A percentile compares a stretch with the other conserved stretches of the same genome.
Conservation (phyloP, 306 rosid genomes). For the Vigna unguiculata region DNA sequence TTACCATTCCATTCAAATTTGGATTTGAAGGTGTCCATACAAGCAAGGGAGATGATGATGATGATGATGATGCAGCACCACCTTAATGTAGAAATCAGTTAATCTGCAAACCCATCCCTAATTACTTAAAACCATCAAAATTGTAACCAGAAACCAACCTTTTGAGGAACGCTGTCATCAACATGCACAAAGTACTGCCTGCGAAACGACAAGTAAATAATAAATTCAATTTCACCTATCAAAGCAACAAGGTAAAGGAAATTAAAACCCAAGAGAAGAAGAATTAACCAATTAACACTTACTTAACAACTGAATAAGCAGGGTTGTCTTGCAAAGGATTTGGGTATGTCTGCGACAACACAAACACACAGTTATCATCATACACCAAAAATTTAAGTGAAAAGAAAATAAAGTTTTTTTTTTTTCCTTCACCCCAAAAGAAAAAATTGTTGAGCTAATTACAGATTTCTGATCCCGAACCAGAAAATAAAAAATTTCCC, state of each 20-base stretch:
- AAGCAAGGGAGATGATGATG: slow-evolving; percentile 38
- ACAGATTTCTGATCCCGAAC: neutral
- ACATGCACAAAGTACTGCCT: slow-evolving; percentile 95
- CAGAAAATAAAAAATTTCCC: neutral
- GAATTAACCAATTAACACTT: slow-evolving; percentile 29
- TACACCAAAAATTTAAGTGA: neutral
- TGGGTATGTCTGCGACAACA: slow-evolving; percentile 64
- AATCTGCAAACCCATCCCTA: neutral
- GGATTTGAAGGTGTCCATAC: slow-evolving; percentile 23
- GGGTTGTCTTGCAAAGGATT: slow-evolving; percentile 96
- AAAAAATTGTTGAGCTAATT: neutral
- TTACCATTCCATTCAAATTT: slow-evolving; percentile 22
- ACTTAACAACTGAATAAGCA: slow-evolving; percentile 96
- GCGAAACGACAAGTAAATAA: slow-evolving; percentile 45
- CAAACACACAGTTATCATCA: slow-evolving; percentile 20
- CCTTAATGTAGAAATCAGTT: slow-evolving; percentile 13
- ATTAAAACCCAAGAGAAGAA: neutral
- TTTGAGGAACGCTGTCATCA: slow-evolving; percentile 84
- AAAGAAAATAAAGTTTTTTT: no score
- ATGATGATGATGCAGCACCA: slow-evolving; percentile 40
- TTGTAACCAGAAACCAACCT: slow-evolving; percentile 52
- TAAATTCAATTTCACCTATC: slow-evolving; percentile 10
- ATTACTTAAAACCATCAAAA: neutral
- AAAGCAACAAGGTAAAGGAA: neutral
- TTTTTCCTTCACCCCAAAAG: neutral